Conservation (phyloP, 2,329 filamentous ascomycete genomes). For the Neonectria magnoliae region DNA sequence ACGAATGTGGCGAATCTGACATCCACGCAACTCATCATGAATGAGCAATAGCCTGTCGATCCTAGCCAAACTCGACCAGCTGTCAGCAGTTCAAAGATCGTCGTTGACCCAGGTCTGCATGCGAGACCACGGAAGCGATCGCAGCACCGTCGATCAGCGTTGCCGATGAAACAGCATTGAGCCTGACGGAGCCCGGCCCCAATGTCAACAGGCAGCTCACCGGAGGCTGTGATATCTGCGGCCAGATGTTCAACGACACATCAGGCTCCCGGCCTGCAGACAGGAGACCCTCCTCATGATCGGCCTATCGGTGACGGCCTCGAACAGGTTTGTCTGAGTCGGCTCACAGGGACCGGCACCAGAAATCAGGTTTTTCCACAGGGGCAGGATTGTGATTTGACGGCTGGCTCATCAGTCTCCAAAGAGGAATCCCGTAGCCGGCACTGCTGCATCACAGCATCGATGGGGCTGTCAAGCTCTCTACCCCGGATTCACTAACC, state of each 20-base stretch:
- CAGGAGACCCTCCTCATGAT: slow-evolving; percentile 16
- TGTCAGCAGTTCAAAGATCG: slow-evolving; percentile 25
- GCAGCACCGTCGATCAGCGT: slow-evolving; percentile 8
- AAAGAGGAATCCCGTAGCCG: neutral
- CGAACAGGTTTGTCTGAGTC: slow-evolving; percentile 17
- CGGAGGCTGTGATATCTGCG: neutral
- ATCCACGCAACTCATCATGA: slow-evolving; percentile 23
- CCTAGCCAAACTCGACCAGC: slow-evolving; percentile 33
- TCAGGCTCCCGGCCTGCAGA: slow-evolving; percentile 17
- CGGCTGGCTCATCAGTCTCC: neutral
- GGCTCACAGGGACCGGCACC: slow-evolving; percentile 10
- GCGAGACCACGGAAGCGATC: slow-evolving; percentile 15
- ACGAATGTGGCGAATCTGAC: slow-evolving; percentile 39
- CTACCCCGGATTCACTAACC: slow-evolving; percentile 23
- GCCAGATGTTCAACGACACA: neutral
- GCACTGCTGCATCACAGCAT: slow-evolving; percentile 14
- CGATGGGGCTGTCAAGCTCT: slow-evolving; percentile 11
- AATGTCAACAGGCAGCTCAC: neutral
- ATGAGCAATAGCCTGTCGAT: slow-evolving; percentile 34
- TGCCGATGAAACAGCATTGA: slow-evolving; percentile 8
- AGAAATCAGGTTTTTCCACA: neutral
- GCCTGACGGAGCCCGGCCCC: neutral
- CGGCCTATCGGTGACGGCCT: slow-evolving; percentile 14
- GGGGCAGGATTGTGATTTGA: neutral
- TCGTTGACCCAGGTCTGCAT: slow-evolving; percentile 9